Evolutionary conservation across 1,284 basidiomycete genomes (phyloP), one percentile per base, ranked within the genome.

Genomic region (Xerocomus minutiporus): DNA sequence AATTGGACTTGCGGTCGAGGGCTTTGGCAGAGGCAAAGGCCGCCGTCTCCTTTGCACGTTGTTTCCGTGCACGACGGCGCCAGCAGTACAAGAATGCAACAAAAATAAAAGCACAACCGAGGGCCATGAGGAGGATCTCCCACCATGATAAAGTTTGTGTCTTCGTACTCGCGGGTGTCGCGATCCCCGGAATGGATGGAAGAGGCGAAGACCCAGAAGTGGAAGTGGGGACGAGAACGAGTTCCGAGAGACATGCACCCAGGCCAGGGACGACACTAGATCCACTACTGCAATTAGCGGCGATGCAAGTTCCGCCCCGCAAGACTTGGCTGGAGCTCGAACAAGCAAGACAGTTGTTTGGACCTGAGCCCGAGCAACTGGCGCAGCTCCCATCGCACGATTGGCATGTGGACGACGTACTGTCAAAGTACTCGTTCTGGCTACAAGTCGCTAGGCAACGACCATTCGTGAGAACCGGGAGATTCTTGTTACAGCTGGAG

Each of bases 101-200:
- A 65, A 89, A 86, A 66, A 91, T 84, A 70, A 88, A 85, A 11
- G 84, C 82, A 64, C 86, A 88, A 7, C 88, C 88, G 31, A 89
- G 77, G 0, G 84, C 75, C 85, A 91, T 90, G 54, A 91, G 77
- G 39, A 90, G 74, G 58, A 90, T 90, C 69, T 91, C 75, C 88
- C 89, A 91, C 86, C 88, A 89, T 54, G 74, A 71, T 11, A 91
- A 71, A 15, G 71, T 57, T 38, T 68, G 70, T 11, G 60, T 57
- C 23, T 62, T 65, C n/a, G 63, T 67, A n/a, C 61, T 66, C 12
- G 68, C 60, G 2, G 66, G 63, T 11, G 75, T 73, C 4, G 82
- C 81, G 53, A 85, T 68, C 26, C 82, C 82, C 1, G 80, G 78
- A 59, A 82, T 75, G 36, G 75, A 72, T 35, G 84, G 85, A 39